Percentiles rank a stretch among this genome's conserved stretches.
phyloP scores from a whole-genome alignment of 176 grass and related monocot genomes.

The Metroxylon sagu region DNA sequence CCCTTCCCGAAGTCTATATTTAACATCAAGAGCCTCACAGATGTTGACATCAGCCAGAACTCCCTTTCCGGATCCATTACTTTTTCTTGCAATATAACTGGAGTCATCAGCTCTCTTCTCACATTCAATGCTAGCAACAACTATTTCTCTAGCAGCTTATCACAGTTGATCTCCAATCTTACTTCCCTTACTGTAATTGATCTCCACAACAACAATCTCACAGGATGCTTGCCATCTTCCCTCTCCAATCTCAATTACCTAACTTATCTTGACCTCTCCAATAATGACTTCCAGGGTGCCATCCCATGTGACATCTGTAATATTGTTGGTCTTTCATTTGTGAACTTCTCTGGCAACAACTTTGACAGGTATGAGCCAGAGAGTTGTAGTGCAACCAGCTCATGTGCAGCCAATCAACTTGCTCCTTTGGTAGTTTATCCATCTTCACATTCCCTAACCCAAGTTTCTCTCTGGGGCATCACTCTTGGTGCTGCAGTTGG shows the following conservation, averaged over 20 bases:
- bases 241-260: conserved; percentile 61
- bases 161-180: conserved; percentile 65
- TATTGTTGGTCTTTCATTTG: conserved; percentile 58
- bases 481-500: conserved; percentile 26
- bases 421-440: conserved; percentile 20
- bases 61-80: conserved; percentile 57
- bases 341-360: conserved; percentile 71
- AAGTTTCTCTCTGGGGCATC: conserved; percentile 32
- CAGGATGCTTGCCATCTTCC: conserved; percentile 54
- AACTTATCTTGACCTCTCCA: conserved; percentile 86
- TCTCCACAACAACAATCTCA: conserved; percentile 75
- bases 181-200: conserved; percentile 71
- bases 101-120: conserved; percentile 43
- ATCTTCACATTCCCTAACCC: conserved; percentile 27
- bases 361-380: conserved; percentile 37
- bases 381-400: conserved; percentile 43
- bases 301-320: conserved; percentile 72
- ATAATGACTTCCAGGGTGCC: conserved; percentile 58
- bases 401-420: conserved; percentile 28
- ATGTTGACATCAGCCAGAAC: conserved; percentile 80
- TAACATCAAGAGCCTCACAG: conserved; percentile 37
- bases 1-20: conserved; percentile 54
- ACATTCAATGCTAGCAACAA: conserved; percentile 85
- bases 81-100: conserved; percentile 32
- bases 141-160: conserved; percentile 54